Evolutionary conservation across 805 yeast species (phyloP).

Genomic region (Sugiyamaella boreocaroliniensis): DNA sequence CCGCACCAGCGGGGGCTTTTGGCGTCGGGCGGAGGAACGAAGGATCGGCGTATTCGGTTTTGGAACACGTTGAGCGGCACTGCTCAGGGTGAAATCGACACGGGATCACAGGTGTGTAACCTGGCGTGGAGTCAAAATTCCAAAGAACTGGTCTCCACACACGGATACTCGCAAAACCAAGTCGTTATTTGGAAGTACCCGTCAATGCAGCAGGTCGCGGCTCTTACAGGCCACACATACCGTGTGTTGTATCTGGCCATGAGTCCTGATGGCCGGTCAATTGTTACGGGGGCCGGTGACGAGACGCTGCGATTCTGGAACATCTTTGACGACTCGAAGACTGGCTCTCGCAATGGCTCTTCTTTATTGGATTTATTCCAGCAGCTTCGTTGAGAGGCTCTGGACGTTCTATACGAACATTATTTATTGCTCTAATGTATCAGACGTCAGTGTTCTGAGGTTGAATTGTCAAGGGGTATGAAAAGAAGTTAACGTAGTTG

Average conservation of each 20-base stretch:
- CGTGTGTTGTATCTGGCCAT: conserved; percentile 83
- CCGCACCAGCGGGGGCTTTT: conserved; percentile 92
- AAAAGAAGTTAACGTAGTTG: no score
- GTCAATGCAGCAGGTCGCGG: conserved; percentile 85
- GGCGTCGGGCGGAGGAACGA: conserved; percentile 97
- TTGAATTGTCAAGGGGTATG: no score
- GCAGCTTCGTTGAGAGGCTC: conserved; percentile 15
- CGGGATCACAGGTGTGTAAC: conserved; percentile 95
- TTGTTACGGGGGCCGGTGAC: conserved; percentile 98
- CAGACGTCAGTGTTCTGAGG: no score
- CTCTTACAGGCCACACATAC: conserved; percentile 88
- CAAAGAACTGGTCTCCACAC: conserved; percentile 88
- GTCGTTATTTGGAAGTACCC: conserved; percentile 92
- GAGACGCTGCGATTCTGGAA: conserved; percentile 96
- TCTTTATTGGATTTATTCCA: conserved; percentile 18
- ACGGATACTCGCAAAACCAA: conserved; percentile 88
- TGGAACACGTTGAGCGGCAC: conserved; percentile 87
- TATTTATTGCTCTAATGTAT: background rate
- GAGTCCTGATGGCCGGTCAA: conserved; percentile 93
- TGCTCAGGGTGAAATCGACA: conserved; percentile 72
- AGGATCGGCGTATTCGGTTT: conserved; percentile 79
- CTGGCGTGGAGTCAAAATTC: conserved; percentile 88
- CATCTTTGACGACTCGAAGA: conserved; percentile 60
- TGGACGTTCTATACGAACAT: background rate
- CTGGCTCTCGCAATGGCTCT: conserved; percentile 3